Evolutionary conservation across 106 monocot species (phyloP), one percentile per base, ranked within the genome.

Genomic region (Hemerocallis citrina): DNA sequence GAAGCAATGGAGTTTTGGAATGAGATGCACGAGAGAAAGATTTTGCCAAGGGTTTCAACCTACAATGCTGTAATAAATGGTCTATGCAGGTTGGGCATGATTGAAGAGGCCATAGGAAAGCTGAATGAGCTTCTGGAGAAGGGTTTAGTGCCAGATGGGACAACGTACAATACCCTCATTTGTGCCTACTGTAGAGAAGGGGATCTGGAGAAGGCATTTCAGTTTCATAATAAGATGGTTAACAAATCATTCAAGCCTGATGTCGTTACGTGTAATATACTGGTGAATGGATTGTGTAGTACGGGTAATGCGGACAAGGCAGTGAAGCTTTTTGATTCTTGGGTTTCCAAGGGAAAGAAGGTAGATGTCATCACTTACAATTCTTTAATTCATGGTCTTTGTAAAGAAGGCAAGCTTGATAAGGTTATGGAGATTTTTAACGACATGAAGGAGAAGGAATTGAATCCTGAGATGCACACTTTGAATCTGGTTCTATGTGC

Each of bases 171-270:
- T 61, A 91, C 78, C 16, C 68, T 98, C 42, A 83, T 98, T 65
- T 66, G 81, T 68, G 87, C 77, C 7, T 98, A 77, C 50, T 98
- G 96, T 62, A 88, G 41, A 52, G 77, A 75, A 59, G 89, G 89
- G n/a, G 80, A 92, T 75, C 46, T 98, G 49, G 85, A 92, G 61
- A 92, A 73, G 35, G 91, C 96, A 34, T 98, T 98, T 49, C 76
- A 71, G 67, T 92, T 98, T 72, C 71, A 88, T 63, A 88, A 98
- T 61, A 74, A 91, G 73, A 98, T 98, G 96, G 79, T 91, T 4
- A 71, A 84, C 54, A 79, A 87, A 69, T 87, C 77, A 10, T 98
- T 85, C 74, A 91, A 90, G 65, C 91, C 96, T 0, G 71, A 92
- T 77, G 82, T 88, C 23, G 57, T 92, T 15, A 98, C 96, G 1